These are phyloP conservation scores for Corymbia calophylla DNA, from an alignment of 441 rosid genomes.

Conservation along the genomic window DNA sequence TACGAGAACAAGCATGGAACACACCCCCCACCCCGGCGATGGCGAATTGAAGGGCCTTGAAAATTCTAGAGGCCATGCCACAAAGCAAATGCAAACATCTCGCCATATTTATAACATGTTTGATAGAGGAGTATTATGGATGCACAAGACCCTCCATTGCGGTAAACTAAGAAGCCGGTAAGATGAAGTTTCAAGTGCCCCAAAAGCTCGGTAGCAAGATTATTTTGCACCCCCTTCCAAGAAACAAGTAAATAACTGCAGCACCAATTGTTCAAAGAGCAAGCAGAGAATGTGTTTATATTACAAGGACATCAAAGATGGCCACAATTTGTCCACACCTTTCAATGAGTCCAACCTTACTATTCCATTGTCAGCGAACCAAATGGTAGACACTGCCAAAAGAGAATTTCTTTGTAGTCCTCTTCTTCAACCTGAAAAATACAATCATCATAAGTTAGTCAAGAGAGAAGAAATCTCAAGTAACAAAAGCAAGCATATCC, in stretches of 20 bases:
- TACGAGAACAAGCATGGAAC: neutral
- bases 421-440: neutral
- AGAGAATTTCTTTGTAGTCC: neutral
- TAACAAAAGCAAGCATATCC: neutral
- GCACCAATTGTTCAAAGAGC: neutral
- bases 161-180: neutral
- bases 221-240: neutral
- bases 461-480: neutral
- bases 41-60: neutral
- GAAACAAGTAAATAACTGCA: neutral
- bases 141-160: neutral
- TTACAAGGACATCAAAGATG: neutral
- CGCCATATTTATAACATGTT: neutral
- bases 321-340: neutral
- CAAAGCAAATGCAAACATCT: neutral
- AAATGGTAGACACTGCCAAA: neutral
- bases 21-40: neutral
- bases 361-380: conserved; percentile 1
- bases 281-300: neutral
- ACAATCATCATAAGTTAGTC: neutral
- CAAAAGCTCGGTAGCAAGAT: neutral
- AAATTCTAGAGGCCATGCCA: neutral
- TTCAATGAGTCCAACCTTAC: conserved; percentile 7
- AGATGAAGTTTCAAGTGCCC: neutral
- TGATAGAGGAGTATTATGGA: neutral